A percentile compares a stretch with the other conserved stretches of the same genome.
Evolutionary conservation across 1,284 basidiomycete genomes (phyloP).

Genomic region (Ceratobasidium sp.): DNA sequence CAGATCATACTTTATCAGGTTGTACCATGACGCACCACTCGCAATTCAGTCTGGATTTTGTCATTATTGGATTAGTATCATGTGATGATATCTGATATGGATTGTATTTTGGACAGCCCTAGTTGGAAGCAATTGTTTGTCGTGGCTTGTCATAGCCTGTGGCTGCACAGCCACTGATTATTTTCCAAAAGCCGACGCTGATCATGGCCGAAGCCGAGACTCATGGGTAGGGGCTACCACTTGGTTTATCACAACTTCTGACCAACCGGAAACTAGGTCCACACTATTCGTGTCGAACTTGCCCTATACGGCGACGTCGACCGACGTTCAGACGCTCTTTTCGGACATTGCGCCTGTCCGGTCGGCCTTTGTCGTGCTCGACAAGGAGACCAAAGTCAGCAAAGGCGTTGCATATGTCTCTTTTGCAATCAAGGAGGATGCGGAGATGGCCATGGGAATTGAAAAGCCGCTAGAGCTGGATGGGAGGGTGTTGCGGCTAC

Average conservation of each 20-base stretch:
- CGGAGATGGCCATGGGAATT: slow-evolving; percentile 73
- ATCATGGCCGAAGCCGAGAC: slow-evolving; percentile 11
- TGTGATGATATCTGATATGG: too few relatives aligned
- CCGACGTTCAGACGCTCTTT: slow-evolving; percentile 90
- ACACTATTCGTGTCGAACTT: slow-evolving; percentile 79
- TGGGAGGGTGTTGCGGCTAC: slow-evolving; percentile 73
- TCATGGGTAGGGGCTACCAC: neutral
- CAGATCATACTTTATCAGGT: too few relatives aligned
- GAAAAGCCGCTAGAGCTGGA: slow-evolving; percentile 58
- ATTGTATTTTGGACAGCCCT: too few relatives aligned
- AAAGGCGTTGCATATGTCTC: slow-evolving; percentile 99
- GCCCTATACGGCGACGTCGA: slow-evolving; percentile 88
- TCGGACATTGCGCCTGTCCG: slow-evolving; percentile 95
- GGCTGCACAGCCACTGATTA: slow-evolving; percentile 15
- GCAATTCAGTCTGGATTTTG: too few relatives aligned
- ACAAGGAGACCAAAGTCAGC: slow-evolving; percentile 74
- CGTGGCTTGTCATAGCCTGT: too few relatives aligned
- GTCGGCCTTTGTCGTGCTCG: slow-evolving; percentile 91
- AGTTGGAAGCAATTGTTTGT: too few relatives aligned
- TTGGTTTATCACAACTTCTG: neutral
- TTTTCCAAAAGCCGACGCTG: slow-evolving; percentile 20
- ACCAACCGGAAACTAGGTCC: neutral
- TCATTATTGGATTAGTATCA: too few relatives aligned
- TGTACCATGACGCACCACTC: too few relatives aligned
- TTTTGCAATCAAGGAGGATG: slow-evolving; percentile 90